Conservation (phyloP, 1,139 yeast species). For the Geotrichum reessii region DNA sequence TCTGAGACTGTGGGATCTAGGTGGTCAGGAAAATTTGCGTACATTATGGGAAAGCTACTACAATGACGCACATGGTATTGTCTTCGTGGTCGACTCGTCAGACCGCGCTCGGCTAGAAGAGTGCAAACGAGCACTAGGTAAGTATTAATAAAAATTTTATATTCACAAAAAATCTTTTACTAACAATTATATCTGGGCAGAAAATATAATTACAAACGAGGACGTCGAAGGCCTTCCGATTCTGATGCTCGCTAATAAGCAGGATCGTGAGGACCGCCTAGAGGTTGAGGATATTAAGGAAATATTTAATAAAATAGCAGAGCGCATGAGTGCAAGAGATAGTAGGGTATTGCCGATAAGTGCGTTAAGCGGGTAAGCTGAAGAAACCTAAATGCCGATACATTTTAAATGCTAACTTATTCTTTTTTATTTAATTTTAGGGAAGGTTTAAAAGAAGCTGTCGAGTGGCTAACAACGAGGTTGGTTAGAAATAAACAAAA, state of each 20-base stretch:
- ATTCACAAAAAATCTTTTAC: neutral
- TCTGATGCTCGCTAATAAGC: slow-evolving; percentile 91
- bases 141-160: neutral
- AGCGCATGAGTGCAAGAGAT: slow-evolving; percentile 83
- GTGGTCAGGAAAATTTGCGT: slow-evolving; percentile 82
- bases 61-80: slow-evolving; percentile 80
- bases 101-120: slow-evolving; percentile 79
- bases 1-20: slow-evolving; percentile 90
- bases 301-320: slow-evolving; percentile 71
- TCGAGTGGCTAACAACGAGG: slow-evolving; percentile 81
- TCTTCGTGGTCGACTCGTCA: slow-evolving; percentile 87
- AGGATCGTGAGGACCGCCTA: slow-evolving; percentile 78
- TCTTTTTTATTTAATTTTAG: slow-evolving; percentile 30
- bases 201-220: slow-evolving; percentile 46
- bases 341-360: slow-evolving; percentile 84
- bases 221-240: slow-evolving; percentile 75
- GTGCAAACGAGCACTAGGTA: slow-evolving; percentile 57
- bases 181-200: slow-evolving; percentile 18
- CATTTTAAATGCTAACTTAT: neutral
- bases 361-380: slow-evolving; percentile 55
- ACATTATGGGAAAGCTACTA: slow-evolving; percentile 85
- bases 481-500: slow-evolving; percentile 68
- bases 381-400: neutral
- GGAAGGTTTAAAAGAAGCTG: slow-evolving; percentile 78
- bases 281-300: slow-evolving; percentile 75